phyloP scores from a whole-genome alignment of 1,284 basidiomycete species.

The Cystobasidium slooffiae region DNA sequence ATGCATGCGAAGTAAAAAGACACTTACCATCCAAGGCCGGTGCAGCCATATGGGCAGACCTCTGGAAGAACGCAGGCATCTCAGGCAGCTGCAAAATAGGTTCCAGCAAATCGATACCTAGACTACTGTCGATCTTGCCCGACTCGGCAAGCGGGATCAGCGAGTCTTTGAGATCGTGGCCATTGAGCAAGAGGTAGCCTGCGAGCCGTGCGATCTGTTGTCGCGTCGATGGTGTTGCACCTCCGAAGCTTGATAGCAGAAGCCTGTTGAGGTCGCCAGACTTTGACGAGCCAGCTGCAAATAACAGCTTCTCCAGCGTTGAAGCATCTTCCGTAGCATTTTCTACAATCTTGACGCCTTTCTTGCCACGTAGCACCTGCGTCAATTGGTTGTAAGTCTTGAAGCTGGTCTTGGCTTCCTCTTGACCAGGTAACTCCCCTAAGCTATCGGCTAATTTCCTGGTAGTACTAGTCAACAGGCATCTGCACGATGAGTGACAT shows the following conservation, averaged over 20 bases:
- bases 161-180: neutral
- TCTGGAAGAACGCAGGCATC: slow-evolving; percentile 6
- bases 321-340: neutral
- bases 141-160: neutral
- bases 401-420: neutral
- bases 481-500: slow-evolving; percentile 19
- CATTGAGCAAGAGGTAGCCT: slow-evolving; percentile 1
- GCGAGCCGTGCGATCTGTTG: neutral
- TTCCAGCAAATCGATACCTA: neutral
- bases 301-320: neutral
- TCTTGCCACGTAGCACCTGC: neutral
- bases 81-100: slow-evolving; percentile 16
- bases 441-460: neutral
- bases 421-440: neutral
- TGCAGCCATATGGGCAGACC: slow-evolving; percentile 4
- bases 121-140: neutral
- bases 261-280: neutral
- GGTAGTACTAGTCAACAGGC: slow-evolving; percentile 1
- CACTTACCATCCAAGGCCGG: slow-evolving; percentile 1
- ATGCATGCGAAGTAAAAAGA: neutral
- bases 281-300: slow-evolving; percentile 1
- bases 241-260: neutral
- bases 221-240: neutral
- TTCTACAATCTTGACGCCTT: neutral
- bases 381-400: neutral